These are phyloP conservation scores for Podospora sp. DNA, from an alignment of 495 filamentous ascomycete genomes.

Conservation along the genomic window DNA sequence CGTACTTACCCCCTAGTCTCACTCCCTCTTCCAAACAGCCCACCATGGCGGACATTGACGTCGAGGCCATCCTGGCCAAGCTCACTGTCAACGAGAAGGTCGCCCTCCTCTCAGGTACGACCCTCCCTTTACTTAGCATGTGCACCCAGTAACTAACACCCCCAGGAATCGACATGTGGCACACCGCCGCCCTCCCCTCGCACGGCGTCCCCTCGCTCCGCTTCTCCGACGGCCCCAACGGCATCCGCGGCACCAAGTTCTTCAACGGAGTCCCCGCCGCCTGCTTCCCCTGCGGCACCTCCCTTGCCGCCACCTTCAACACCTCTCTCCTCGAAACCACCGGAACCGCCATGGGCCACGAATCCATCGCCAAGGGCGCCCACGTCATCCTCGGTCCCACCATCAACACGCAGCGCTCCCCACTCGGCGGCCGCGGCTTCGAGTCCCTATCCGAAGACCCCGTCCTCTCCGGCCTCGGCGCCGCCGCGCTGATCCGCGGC, in stretches of 20 bases:
- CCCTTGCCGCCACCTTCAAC: constrained; percentile 73
- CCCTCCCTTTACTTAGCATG: background rate
- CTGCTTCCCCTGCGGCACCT: constrained; percentile 70
- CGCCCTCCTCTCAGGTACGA: constrained; percentile 60
- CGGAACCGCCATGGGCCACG: constrained; percentile 66
- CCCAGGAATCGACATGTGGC: constrained; percentile 66
- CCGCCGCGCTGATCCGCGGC: constrained; percentile 67
- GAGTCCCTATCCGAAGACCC: constrained; percentile 78
- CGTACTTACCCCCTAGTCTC: too few species aligned
- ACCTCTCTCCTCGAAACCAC: constrained; percentile 60
- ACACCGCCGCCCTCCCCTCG: constrained; percentile 59
- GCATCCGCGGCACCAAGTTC: constrained; percentile 72
- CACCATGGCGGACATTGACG: constrained; percentile 60
- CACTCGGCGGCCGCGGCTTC: constrained; percentile 76
- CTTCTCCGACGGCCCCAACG: constrained; percentile 75
- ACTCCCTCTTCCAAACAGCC: background rate
- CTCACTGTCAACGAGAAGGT: constrained; percentile 65
- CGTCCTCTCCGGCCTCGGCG: constrained; percentile 66
- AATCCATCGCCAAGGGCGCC: constrained; percentile 69
- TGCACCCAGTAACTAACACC: background rate
- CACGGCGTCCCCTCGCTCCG: constrained; percentile 65
- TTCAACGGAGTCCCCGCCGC: constrained; percentile 70
- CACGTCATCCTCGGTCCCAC: constrained; percentile 75
- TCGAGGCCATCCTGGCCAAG: constrained; percentile 64
- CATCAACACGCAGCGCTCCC: constrained; percentile 75